These are phyloP conservation scores for Cytospora schulzeri DNA, from an alignment of 2,329 filamentous ascomycete species.

Conservation along the genomic window DNA sequence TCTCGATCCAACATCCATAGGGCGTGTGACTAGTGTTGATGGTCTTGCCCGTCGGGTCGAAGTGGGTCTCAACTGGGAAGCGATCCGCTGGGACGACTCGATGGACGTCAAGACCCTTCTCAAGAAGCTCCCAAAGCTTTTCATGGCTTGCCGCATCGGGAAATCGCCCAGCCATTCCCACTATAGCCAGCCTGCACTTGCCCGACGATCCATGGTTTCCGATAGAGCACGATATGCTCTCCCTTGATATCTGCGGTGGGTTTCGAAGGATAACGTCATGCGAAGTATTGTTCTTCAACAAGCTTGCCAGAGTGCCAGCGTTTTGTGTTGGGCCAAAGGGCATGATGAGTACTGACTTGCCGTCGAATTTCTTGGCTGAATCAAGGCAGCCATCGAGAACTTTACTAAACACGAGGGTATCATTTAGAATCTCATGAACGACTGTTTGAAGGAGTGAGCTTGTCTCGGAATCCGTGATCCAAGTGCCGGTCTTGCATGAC, in stretches of 20 bases:
- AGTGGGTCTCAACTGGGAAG: constrained; percentile 73
- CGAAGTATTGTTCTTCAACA: constrained; percentile 45
- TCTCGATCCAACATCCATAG: constrained; percentile 73
- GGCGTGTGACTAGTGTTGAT: constrained; percentile 78
- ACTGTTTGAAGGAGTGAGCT: constrained; percentile 46
- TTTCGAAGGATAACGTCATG: constrained; percentile 46
- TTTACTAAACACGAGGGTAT: constrained; percentile 51
- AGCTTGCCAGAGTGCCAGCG: constrained; percentile 47
- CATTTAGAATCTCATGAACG: constrained; percentile 52
- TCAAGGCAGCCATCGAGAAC: constrained; percentile 51
- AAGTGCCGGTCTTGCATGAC: constrained; percentile 51
- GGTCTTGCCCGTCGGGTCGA: constrained; percentile 70
- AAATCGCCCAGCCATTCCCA: constrained; percentile 80
- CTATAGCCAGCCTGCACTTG: constrained; percentile 76
- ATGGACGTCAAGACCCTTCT: constrained; percentile 75
- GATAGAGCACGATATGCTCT: constrained; percentile 40
- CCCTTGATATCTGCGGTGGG: constrained; percentile 39
- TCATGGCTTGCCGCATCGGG: constrained; percentile 72
- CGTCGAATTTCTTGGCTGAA: constrained; percentile 43
- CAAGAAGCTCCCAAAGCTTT: constrained; percentile 73
- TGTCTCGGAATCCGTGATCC: constrained; percentile 45
- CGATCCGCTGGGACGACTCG: constrained; percentile 67
- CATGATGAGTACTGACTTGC: constrained; percentile 47
- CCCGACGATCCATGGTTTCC: constrained; percentile 51
- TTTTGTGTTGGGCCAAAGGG: constrained; percentile 55